Evolutionary conservation across 805 yeast species (phyloP).

Genomic region (Maudiozyma turicensis): DNA sequence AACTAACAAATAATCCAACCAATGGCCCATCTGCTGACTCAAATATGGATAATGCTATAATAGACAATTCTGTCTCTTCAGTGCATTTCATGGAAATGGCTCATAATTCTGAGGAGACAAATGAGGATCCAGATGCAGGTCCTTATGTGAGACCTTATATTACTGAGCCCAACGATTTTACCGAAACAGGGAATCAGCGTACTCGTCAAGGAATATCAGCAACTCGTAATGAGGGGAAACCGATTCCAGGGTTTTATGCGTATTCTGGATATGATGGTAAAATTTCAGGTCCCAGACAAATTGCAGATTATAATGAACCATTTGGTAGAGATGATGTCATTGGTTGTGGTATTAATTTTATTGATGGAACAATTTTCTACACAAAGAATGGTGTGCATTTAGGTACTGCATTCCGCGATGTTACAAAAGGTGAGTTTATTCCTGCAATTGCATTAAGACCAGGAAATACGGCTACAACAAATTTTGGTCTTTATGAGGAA

Average conservation of each 20-base stretch:
- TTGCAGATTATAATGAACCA: conserved; percentile 15
- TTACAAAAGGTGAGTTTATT: conserved; percentile 32
- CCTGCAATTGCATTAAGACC: conserved; percentile 38
- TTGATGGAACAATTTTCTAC: conserved; percentile 52
- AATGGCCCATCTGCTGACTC: not conserved
- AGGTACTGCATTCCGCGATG: conserved; percentile 44
- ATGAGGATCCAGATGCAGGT: not conserved
- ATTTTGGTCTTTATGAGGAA: conserved; percentile 39
- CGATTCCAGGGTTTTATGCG: conserved; percentile 15
- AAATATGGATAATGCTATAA: conserved; percentile 1
- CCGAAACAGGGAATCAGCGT: not conserved
- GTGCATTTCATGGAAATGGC: conserved; percentile 3
- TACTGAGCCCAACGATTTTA: not conserved
- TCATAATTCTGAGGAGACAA: not conserved
- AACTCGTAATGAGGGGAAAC: not conserved
- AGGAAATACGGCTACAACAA: conserved; percentile 28
- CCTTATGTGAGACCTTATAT: not conserved
- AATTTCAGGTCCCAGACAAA: conserved; percentile 17
- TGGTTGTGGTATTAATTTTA: conserved; percentile 77
- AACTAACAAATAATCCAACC: not conserved
- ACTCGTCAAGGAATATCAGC: not conserved
- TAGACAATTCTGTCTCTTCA: conserved; percentile 1
- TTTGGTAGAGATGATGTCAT: conserved; percentile 54
- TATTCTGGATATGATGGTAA: conserved; percentile 26
- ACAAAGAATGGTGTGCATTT: conserved; percentile 71